phyloP scores from a whole-genome alignment of 441 rosid species.

The Hura crepitans region DNA sequence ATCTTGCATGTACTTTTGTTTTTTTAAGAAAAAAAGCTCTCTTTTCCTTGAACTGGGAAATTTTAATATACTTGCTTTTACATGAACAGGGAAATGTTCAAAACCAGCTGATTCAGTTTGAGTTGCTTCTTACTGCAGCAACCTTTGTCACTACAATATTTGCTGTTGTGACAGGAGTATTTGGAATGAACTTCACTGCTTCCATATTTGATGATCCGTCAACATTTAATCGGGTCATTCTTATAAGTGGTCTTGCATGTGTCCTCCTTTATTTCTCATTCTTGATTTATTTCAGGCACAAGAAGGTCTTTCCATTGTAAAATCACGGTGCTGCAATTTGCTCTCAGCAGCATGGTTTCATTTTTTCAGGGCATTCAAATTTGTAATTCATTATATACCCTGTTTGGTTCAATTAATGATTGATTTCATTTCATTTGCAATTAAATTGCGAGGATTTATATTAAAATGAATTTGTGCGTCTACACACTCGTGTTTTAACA shows the following conservation, averaged over 20 bases:
- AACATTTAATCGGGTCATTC: slow-evolving; percentile 67
- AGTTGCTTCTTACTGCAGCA: slow-evolving; percentile 91
- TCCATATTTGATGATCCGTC: slow-evolving; percentile 58
- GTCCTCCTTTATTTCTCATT: slow-evolving; percentile 50
- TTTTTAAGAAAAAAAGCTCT: background rate
- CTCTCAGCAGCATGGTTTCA: background rate
- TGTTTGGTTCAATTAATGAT: too few relatives aligned
- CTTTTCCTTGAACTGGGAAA: background rate
- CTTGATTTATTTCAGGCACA: slow-evolving; percentile 71
- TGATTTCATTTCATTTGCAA: too few relatives aligned
- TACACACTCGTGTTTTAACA: too few relatives aligned
- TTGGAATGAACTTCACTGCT: slow-evolving; percentile 81
- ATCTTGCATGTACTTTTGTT: slow-evolving; percentile 11
- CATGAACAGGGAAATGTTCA: slow-evolving; percentile 78
- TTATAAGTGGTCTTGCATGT: slow-evolving; percentile 56
- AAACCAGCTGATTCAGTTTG: slow-evolving; percentile 88
- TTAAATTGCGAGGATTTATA: too few relatives aligned
- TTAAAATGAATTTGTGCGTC: too few relatives aligned
- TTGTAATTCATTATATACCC: background rate
- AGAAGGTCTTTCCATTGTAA: slow-evolving; percentile 73
- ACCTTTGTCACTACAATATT: slow-evolving; percentile 81
- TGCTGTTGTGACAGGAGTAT: slow-evolving; percentile 79
- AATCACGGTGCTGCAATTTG: background rate
- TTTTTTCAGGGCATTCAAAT: background rate
- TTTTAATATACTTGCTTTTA: slow-evolving; percentile 7